Evolutionary conservation across 2,329 filamentous ascomycete genomes (phyloP).

Genomic region (Curvularia sp.): DNA sequence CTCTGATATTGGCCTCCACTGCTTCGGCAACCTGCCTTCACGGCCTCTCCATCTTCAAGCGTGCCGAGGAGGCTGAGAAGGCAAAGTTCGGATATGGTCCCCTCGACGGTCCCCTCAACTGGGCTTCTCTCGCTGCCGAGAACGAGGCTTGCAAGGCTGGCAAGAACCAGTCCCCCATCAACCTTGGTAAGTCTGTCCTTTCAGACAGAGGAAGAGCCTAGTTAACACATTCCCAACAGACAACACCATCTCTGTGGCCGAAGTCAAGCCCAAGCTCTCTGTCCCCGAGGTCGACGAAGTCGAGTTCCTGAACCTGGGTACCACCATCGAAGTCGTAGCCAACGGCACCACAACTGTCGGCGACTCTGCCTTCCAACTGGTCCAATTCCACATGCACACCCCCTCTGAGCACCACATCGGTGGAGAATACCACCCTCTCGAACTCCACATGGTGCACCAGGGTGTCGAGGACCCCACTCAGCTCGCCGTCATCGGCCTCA

Average conservation of each 20-base stretch:
- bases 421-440: conserved; percentile 56
- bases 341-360: conserved; percentile 57
- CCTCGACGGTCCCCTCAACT: conserved; percentile 59
- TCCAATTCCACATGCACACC: conserved; percentile 68
- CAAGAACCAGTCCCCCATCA: conserved; percentile 63
- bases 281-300: conserved; percentile 53
- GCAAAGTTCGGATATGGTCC: conserved; percentile 54
- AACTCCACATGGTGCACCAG: conserved; percentile 67
- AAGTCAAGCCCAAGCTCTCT: conserved; percentile 39
- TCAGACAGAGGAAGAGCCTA: no score
- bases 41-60: conserved; percentile 51
- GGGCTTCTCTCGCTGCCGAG: conserved; percentile 55
- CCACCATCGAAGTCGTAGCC: conserved; percentile 64
- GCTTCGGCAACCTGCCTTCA: conserved; percentile 52
- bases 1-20: conserved; percentile 42
- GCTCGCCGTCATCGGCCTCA: conserved; percentile 52
- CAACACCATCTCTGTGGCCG: conserved; percentile 39
- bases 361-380: conserved; percentile 53
- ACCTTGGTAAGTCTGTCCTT: conserved; percentile 50
- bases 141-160: conserved; percentile 60
- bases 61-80: conserved; percentile 25
- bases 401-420: conserved; percentile 65
- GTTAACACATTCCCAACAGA: conserved; percentile 31
- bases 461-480: conserved; percentile 47
- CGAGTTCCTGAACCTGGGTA: conserved; percentile 65